Conservation (phyloP, 306 rosid genomes). For the Castanospermum australe region DNA sequence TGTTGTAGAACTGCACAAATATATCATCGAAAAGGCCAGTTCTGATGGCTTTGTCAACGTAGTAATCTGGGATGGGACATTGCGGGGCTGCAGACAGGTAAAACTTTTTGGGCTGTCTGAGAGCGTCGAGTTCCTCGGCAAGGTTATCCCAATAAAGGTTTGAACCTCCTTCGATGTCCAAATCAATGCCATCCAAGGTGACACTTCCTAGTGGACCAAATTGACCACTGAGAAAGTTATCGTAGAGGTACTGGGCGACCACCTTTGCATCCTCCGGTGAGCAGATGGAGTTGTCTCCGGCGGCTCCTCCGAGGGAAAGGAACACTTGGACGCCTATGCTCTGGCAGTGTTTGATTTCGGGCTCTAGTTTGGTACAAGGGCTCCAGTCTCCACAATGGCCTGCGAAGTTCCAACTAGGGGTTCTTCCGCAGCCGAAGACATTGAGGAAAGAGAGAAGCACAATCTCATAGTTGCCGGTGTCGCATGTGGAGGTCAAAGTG, state of each 20-base stretch:
- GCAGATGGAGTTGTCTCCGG: not conserved
- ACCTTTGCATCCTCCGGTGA: not conserved
- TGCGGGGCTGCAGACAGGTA: conserved; percentile 55
- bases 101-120: not conserved
- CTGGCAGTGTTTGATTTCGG: conserved; percentile 34
- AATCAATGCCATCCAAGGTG: conserved; percentile 11
- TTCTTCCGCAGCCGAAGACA: conserved; percentile 21
- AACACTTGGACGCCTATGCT: not conserved
- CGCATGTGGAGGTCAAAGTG: conserved; percentile 38
- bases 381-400: conserved; percentile 34
- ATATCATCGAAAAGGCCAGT: conserved; percentile 49
- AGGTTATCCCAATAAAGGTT: conserved; percentile 41
- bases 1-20: conserved; percentile 68
- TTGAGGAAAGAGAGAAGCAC: conserved; percentile 41
- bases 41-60: conserved; percentile 38
- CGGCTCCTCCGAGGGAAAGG: conserved; percentile 12
- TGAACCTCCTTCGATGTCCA: conserved; percentile 32
- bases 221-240: conserved; percentile 4
- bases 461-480: conserved; percentile 32
- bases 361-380: conserved; percentile 8
- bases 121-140: conserved; percentile 22
- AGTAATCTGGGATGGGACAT: conserved; percentile 35
- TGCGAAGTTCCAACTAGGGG: conserved; percentile 13
- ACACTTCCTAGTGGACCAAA: conserved; percentile 1
- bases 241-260: not conserved